Evolutionary conservation across 2,329 filamentous ascomycete genomes (phyloP), one percentile per base, ranked within the genome.

Genomic region (Sclerotinia glacialis): DNA sequence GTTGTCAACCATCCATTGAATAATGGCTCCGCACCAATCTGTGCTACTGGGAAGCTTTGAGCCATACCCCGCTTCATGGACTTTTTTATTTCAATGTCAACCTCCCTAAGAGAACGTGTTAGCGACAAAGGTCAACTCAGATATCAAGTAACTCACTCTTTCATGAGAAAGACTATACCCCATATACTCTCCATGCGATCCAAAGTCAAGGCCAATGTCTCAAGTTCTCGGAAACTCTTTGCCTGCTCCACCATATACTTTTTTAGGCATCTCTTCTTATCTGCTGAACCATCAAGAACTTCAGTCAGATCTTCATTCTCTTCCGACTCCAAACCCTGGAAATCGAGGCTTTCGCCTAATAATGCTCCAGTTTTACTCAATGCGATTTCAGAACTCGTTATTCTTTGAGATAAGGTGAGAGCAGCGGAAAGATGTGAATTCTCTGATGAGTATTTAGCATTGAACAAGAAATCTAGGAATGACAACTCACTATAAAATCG

Each of bases 401-500:
- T 79, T 60, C 82, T 81, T 42, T 78, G 76, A 40, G 82, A 79
- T 50, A 89, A 78, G 69, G 80, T 79, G 59, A 83, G 79, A 63
- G 86, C 86, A 59, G 85, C 85, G 42, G 80, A 78, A 55, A 89
- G 78, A 67, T 80, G 71, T 66, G 74, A 68, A 37, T 77, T 78
- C 65, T 83, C 83, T 72, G 67, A 28, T 44, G 46, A 53, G 46
- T 50, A 60, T 75, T 73, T 70, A 72, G 66, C 64, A 56, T 46
- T n/a, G 49, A 23, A 42, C 31, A 56, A 58, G 14, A 49, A 56
- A 28, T 49, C 23, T 52, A 21, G 31, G 28, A 18, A 59, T 58
- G 31, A 56, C 50, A n/a, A 84, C 92, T 82, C 85, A 96, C 92
- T 84, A 56, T 96, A 83, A 74, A 97, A 93, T 68, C 89, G 88